Base-by-base conservation (phyloP, 2,329 filamentous ascomycete genomes). In the Penicillium sp. region DNA sequence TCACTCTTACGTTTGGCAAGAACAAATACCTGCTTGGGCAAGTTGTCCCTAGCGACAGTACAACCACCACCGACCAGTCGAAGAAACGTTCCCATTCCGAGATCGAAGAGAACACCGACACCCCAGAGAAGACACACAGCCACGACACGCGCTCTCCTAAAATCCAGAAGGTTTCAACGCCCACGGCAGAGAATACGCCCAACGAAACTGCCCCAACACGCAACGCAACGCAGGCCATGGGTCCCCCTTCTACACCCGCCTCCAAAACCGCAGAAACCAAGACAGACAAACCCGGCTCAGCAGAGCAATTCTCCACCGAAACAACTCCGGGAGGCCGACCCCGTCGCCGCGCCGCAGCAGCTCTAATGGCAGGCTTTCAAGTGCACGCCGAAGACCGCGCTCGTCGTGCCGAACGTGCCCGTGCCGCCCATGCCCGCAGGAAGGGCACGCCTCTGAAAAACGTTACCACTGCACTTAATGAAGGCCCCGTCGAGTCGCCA, bases 261-360 rank as follows among this genome's bases (percentile, higher is more conserved):
- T 26, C 26, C 7, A 56, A 51, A 30, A 5, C 41, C 19, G 35
- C 50, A 46, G 38, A 51, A 21, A 53, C 7, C 17, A 19, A 56
- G 17, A 26, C 41, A 5, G 41, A 44, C 3, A 46, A 46, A 15
- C 47, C 61, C 3, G 45, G 50, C 21, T 15, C 58, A 7, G 23
- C 57, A 2, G 60, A 64, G 8, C 46, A 56, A 5, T 30, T 19
- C 17, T 38, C 51, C 26, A 52, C 44, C 11, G 57, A 56, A 29
- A 67, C 64, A 19, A 66, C 65, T 1, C 65, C 67, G 3, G 61
- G 64, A 8, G 66, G 68, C 19, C 68, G 69, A 23, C 69, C 69
- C 5, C 69, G 68, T 45, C 67, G 68, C 19, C 67, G 67, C 29
- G 69, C 67, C 11, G 66, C 69, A 13, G 64, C 65, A 8, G 65